Base-by-base conservation (phyloP, 2,329 filamentous ascomycete genomes). In the Sordariomycetes sp. region DNA sequence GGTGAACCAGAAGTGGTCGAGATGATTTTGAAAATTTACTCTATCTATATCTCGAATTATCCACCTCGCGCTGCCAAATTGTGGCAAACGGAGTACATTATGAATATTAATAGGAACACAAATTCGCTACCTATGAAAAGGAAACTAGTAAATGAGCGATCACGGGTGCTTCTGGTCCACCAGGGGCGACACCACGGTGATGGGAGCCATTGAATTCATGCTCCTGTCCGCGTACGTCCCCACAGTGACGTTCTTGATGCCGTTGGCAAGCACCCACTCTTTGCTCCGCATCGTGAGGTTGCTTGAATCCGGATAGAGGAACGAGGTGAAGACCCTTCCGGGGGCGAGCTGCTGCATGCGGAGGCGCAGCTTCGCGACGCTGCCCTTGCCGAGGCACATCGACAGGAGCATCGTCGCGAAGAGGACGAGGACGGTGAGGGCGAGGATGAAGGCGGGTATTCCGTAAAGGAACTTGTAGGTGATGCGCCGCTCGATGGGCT, bases 381-480 rank as follows among this genome's bases (percentile, higher is more conserved):
- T 63, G 2, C 60, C 59, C 34, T 57, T 59, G 20, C 62, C 59
- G 1, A 59, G 46, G 11, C 60, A 53, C 20, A 60, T 37, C 0
- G 60, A 59, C 12, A 54, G 55, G 18, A 60, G 25, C n/a, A 62
- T 57, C 2, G 51, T 54, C 5, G 61, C 32, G 8, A 59, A 55
- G 18, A 63, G 55, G 3, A 61, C 32, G n/a, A 58, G 5, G 50
- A 64, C 58, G 34, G 43, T 37, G 6, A 61, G 28, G 1, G 56
- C 40, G 14, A 64, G 54, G 5, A 65, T 53, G 35, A 61, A 62
- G 4, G 63, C 64, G 0, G 64, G 64, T 10, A 65, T 64, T 5
- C 60, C 63, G 57, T 64, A 65, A 4, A 34, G 53, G 58, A 60
- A 64, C 7, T 54, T 60, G 57, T 64, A 65, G 43, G 62, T 64